A percentile compares a stretch with the other conserved stretches of the same genome.
Conservation (phyloP, 31 red algal genomes). For the Porphyra umbilicalis region DNA sequence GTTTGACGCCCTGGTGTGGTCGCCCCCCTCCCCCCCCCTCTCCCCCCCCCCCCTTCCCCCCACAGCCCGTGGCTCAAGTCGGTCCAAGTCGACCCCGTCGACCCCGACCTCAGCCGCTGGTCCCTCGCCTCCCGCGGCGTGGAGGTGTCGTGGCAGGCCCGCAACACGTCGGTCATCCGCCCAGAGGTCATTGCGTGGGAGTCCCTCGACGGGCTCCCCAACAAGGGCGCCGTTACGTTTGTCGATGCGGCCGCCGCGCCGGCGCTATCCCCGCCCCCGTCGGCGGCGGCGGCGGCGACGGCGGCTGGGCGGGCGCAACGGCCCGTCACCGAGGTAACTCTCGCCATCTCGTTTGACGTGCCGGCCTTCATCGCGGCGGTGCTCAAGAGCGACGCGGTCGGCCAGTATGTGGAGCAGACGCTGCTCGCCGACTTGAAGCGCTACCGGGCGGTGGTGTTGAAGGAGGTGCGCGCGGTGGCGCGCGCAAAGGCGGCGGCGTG, state of each 20-base stretch:
- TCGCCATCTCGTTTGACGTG: constrained; percentile 75
- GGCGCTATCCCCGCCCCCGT: too few species aligned
- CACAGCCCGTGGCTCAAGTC: constrained; percentile 68
- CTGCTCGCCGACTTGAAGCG: constrained; percentile 82
- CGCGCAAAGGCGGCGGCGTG: too few species aligned
- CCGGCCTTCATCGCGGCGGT: constrained; percentile 33
- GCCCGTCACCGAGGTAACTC: constrained; percentile 30
- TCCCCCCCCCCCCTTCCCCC: neutral
- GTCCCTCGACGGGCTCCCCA: constrained; percentile 59
- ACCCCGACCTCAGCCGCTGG: constrained; percentile 66
- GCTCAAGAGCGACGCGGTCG: constrained; percentile 60
- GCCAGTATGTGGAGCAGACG: constrained; percentile 63
- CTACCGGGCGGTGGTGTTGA: constrained; percentile 51
- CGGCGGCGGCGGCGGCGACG: neutral
- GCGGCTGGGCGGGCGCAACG: neutral
- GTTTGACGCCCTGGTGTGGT: too few species aligned
- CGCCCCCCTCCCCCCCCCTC: constrained; percentile 3
- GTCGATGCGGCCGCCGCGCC: neutral
- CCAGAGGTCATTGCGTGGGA: constrained; percentile 81
- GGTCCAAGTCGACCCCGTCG: constrained; percentile 62
- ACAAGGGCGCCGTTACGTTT: constrained; percentile 77
- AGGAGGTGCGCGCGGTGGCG: constrained; percentile 13
- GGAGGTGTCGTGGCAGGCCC: constrained; percentile 68
- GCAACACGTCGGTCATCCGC: constrained; percentile 52
- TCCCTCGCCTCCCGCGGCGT: constrained; percentile 64